Percentiles rank a stretch among this genome's conserved stretches.
These are phyloP conservation scores for Phytophthora quininea DNA, from an alignment of 352 stramenopile genomes.

Conservation along the genomic window DNA sequence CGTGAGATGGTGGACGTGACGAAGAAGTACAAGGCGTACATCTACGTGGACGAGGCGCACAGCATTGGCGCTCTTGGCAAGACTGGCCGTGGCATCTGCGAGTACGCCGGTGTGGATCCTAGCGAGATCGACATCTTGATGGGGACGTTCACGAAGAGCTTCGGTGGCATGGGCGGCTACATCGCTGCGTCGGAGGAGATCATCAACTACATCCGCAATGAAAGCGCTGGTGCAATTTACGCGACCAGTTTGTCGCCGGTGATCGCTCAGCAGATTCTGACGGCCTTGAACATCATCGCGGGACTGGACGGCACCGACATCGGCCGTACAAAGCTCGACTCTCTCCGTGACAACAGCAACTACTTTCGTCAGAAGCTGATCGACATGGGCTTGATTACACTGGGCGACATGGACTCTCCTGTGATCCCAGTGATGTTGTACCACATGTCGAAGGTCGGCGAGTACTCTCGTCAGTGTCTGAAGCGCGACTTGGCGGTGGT, in stretches of 20 bases:
- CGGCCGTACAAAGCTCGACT: conserved; percentile 92
- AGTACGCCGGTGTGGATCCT: conserved; percentile 95
- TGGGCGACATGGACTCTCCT: conserved; percentile 97
- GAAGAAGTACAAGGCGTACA: conserved; percentile 98
- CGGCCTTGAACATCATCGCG: conserved; percentile 94
- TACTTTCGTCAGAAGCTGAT: conserved; percentile 96
- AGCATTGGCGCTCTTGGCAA: conserved; percentile 95
- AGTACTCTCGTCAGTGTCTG: conserved; percentile 96
- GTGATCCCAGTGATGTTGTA: conserved; percentile 99
- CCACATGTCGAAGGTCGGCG: conserved; percentile 97
- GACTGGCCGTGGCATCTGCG: conserved; percentile 94
- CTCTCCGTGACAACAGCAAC: conserved; percentile 97
- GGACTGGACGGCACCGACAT: conserved; percentile 95
- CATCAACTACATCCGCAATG: conserved; percentile 61
- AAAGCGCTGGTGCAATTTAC: conserved; percentile 64
- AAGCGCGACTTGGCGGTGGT: conserved; percentile 97
- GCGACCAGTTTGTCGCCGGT: conserved; percentile 66
- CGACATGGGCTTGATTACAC: conserved; percentile 92
- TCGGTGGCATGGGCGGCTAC: conserved; percentile 98
- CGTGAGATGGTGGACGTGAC: conserved; percentile 90
- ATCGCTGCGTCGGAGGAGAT: conserved; percentile 91
- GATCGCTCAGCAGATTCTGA: conserved; percentile 68
- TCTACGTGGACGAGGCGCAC: conserved; percentile 98
- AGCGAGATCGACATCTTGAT: conserved; percentile 98
- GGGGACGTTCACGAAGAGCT: conserved; percentile 99